phyloP scores from a whole-genome alignment of 345 rosid genomes.

The Gossypium longicalyx region DNA sequence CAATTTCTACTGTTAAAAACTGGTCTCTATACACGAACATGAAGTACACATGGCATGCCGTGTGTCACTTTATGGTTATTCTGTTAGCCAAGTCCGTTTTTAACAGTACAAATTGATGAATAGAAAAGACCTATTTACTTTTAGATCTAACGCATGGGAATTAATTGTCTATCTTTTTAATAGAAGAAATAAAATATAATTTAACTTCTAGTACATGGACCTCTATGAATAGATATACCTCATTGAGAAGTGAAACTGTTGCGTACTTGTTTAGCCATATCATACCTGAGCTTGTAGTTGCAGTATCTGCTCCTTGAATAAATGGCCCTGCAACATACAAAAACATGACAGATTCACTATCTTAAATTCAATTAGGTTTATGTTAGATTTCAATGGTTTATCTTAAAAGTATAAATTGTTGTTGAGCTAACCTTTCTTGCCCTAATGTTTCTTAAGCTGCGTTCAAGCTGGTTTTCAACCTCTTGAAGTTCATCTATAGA shows the following conservation, averaged over 20 bases:
- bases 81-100: too few species aligned
- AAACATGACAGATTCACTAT: background rate
- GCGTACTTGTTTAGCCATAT: background rate
- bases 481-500: constrained; percentile 41
- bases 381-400: too few species aligned
- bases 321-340: constrained; percentile 32
- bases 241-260: background rate
- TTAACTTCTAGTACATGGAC: too few species aligned
- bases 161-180: too few species aligned
- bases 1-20: too few species aligned
- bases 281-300: constrained; percentile 45
- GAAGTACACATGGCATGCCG: too few species aligned
- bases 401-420: background rate
- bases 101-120: too few species aligned
- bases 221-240: background rate
- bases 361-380: background rate
- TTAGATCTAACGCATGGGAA: fast-evolving
- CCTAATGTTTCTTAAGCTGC: constrained; percentile 46
- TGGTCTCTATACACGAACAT: too few species aligned
- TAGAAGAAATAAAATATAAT: too few species aligned
- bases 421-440: constrained; percentile 45
- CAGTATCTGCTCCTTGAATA: constrained; percentile 40
- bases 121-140: too few species aligned
- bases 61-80: too few species aligned
- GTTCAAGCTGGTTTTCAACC: constrained; percentile 39